Evolutionary conservation across 2,329 filamentous ascomycete genomes (phyloP), one percentile per base, ranked within the genome.

Genomic region (Paecilomyces sp.): DNA sequence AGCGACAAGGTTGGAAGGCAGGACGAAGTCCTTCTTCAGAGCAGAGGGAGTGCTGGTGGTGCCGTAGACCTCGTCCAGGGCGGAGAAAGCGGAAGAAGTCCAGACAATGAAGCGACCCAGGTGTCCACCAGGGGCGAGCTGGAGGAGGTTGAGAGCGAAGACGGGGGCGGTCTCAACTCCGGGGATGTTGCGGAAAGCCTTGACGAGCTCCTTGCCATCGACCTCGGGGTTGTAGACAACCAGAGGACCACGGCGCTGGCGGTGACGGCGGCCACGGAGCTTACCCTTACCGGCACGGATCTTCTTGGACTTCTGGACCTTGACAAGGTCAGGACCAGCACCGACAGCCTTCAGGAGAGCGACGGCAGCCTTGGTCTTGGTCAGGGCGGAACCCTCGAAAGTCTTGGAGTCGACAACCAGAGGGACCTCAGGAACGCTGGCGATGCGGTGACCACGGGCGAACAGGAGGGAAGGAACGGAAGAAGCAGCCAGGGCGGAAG

Each of bases 41-140:
- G 89, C 88, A 55, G 92, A 93, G 70, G 93, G 86, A 78, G 87
- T 83, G 74, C 90, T 94, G 77, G 92, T 95, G 77, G 89, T 88
- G 79, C 93, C 93, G 85, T 99, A 99, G 85, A 99, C 88, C 80
- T 88, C 88, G 82, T 99, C 93, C 67, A 99, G 91, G 67, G 93
- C 91, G 82, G 92, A 88, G 86, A 99, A 97, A 67, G 94, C 94
- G 68, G 91, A 85, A 58, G 95, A 99, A 73, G 94, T 94, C 94
- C 94, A 99, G 86, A 99, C 86, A 80, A 99, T 87, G 88, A 99
- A 99, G 76, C 94, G 94, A 73, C 94, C 94, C 72, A 99, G 90
- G 84, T 99, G 94, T 75, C 94, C 95, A 86, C 94, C 94, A 71
- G 94, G 94, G 69, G 94, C 94, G 77, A 99, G 91, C 86, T 99